phyloP scores from a whole-genome alignment of 2,329 filamentous ascomycete genomes.

The Teratosphaeria epicoccoides region DNA sequence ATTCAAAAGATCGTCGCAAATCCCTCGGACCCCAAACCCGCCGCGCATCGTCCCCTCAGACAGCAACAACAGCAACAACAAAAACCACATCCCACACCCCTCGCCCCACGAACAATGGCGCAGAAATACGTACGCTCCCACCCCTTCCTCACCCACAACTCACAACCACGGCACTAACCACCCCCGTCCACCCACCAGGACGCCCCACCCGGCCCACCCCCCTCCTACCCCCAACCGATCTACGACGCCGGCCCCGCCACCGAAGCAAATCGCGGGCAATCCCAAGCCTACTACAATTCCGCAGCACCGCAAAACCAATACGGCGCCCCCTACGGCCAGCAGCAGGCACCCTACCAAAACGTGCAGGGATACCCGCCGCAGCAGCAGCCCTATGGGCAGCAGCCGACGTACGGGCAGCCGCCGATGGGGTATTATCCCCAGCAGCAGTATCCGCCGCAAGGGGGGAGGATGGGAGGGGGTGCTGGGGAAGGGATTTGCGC shows the following conservation, averaged over 20 bases:
- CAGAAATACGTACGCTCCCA: neutral
- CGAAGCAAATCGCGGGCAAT: neutral
- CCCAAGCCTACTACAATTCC: neutral
- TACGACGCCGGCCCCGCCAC: slow-evolving; percentile 1
- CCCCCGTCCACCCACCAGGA: neutral
- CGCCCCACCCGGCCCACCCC: slow-evolving; percentile 1
- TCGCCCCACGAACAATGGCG: neutral
- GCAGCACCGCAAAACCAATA: neutral
- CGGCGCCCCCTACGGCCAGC: neutral
- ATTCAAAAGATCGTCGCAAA: neutral
- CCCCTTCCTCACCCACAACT: neutral
- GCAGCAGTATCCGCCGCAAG: slow-evolving; percentile 26
- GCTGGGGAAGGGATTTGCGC: slow-evolving; percentile 33
- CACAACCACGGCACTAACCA: neutral
- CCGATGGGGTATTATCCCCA: slow-evolving; percentile 29
- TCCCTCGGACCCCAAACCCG: neutral
- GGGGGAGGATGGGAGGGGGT: slow-evolving; percentile 16
- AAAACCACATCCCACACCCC: neutral
- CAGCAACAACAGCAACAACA: neutral
- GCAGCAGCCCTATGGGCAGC: slow-evolving; percentile 7
- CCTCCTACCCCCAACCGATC: neutral
- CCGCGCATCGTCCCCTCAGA: neutral
- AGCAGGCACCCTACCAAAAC: neutral
- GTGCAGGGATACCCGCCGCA: neutral
- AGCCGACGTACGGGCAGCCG: slow-evolving; percentile 4